Base-by-base conservation (phyloP, 2,329 filamentous ascomycete species). In the Geosmithia putterillii region DNA sequence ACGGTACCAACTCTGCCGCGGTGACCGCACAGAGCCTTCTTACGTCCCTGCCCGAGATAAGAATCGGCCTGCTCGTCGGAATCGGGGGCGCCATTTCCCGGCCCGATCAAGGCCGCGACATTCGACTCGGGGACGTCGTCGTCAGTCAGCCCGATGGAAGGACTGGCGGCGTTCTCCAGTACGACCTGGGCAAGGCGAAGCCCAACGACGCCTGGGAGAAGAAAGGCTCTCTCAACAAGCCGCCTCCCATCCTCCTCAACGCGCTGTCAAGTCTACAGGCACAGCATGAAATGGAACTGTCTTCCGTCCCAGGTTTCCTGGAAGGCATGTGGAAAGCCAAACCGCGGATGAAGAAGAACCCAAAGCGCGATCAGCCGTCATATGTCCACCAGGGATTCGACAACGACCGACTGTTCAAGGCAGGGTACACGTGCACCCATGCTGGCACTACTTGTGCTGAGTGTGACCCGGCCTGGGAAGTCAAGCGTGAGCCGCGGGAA, bases 51-150 rank as follows among this genome's bases (percentile, higher is more conserved):
- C 51, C 53, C 0, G 49, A 54, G 2, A 34, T 64, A 7, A 43
- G 51, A 8, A 45, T 59, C 4, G 53, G 54, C 2, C 41, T 63
- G 5, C 50, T 63, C 44, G 59, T 63, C 1, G 60, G 60, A 12
- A 56, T 61, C 4, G 60, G 53, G 1, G 59, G 58, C n/a, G 59
- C 58, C 6, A 54, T 51, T 0, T 59, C 59, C 49, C 23, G 23
- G 7, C 23, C 6, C 7, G 42, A 50, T 7, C 42, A 55, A 19
- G n/a, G n/a, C n/a, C n/a, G n/a, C n/a, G 57, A 63, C 19, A 54
- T 64, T 3, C 52, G 59, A 5, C 44, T 53, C 7, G 51, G 51
- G 7, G 40, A 41, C 23, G 22, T 41, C 23, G 40, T 41, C 22
- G 40, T 41, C 19, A 41, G 40, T n/a, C n/a, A 28, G 6, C 6